Conservation (phyloP, 192 early-diverging fungal species). For the Gonapodya prolifera region DNA sequence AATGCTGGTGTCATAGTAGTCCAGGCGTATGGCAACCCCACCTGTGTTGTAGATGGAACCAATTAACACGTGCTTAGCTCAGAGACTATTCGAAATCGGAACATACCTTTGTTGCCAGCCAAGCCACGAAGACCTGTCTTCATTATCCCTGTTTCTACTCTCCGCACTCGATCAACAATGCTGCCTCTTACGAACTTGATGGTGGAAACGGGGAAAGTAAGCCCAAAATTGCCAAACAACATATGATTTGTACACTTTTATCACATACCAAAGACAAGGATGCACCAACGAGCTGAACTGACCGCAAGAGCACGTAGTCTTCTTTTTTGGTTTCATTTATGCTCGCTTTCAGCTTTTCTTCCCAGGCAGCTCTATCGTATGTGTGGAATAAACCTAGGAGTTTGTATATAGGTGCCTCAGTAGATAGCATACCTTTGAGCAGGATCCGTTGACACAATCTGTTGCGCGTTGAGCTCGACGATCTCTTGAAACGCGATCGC, state of each 20-base stretch:
- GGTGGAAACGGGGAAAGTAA: too few relatives aligned
- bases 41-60: constrained; percentile 16
- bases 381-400: neutral
- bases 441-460: constrained; percentile 53
- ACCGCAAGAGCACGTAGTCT: constrained; percentile 68
- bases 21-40: constrained; percentile 79
- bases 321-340: neutral
- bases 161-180: constrained; percentile 55
- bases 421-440: constrained; percentile 29
- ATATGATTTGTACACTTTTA: neutral
- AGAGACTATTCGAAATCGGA: neutral
- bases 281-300: constrained; percentile 80
- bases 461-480: constrained; percentile 69
- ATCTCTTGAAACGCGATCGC: constrained; percentile 93
- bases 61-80: neutral
- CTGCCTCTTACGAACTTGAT: constrained; percentile 54
- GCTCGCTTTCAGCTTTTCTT: neutral
- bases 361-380: neutral
- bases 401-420: neutral
- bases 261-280: neutral
- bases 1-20: constrained; percentile 72
- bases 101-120: constrained; percentile 85
- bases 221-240: too few relatives aligned
- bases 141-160: constrained; percentile 67
- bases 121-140: constrained; percentile 95